Evolutionary conservation across 169 alveolate species (phyloP).

Genomic region (Plasmodium fragile): DNA sequence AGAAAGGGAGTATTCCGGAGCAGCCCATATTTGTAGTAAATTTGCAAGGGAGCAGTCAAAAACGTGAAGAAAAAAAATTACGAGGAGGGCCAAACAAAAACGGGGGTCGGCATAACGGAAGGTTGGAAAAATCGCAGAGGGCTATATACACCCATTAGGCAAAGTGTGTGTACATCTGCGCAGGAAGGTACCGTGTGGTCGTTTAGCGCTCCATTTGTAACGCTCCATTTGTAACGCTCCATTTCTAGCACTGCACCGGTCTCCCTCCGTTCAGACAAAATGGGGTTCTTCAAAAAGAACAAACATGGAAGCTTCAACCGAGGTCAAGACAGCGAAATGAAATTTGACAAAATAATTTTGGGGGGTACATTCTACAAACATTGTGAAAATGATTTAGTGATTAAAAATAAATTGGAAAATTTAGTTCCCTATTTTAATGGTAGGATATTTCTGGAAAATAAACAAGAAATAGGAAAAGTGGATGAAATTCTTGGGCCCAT

Average conservation of each 20-base stretch:
- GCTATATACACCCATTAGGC: neutral
- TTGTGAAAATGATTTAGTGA: conserved; percentile 93
- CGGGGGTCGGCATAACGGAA: neutral
- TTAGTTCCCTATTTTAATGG: conserved; percentile 96
- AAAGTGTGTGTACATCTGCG: neutral
- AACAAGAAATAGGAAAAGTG: conserved; percentile 95
- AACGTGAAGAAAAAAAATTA: neutral
- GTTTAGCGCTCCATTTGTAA: neutral
- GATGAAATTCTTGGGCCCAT: conserved; percentile 97
- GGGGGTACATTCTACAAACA: conserved; percentile 93
- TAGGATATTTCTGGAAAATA: conserved; percentile 94
- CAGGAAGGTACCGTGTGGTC: neutral
- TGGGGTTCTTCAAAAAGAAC: conserved; percentile 45
- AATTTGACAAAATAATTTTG: conserved; percentile 76
- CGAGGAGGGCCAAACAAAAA: neutral
- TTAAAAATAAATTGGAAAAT: conserved; percentile 88
- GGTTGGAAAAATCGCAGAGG: neutral
- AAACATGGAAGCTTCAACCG: conserved; percentile 16
- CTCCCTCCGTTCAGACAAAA: neutral
- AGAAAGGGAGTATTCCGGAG: neutral
- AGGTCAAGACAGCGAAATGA: conserved; percentile 21
- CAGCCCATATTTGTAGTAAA: neutral
- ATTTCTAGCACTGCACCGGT: neutral
- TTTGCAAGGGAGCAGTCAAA: neutral
- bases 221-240: neutral